Percentiles rank a stretch among this genome's conserved stretches.
Evolutionary conservation across 1,284 basidiomycete genomes (phyloP).

Genomic region (Cutaneotrichosporon sp.): DNA sequence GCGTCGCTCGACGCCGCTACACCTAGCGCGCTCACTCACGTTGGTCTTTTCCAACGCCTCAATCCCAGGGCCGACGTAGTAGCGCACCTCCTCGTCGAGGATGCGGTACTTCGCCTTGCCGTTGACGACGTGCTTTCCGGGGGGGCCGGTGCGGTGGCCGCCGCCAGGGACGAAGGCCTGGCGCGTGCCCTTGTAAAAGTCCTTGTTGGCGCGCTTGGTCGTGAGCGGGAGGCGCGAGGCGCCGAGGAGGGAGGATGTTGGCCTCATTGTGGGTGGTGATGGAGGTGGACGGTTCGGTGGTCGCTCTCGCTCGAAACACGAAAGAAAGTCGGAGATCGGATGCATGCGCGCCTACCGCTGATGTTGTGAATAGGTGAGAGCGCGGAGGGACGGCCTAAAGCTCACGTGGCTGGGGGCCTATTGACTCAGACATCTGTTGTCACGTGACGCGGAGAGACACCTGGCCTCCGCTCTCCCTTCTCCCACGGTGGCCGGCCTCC

Average conservation of each 20-base stretch:
- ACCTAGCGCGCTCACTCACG: slow-evolving; percentile 22
- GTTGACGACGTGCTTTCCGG: slow-evolving; percentile 73
- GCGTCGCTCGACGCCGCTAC: too few relatives aligned
- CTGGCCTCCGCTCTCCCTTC: too few relatives aligned
- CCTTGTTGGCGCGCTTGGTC: slow-evolving; percentile 83
- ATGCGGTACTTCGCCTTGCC: slow-evolving; percentile 76
- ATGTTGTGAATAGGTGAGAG: too few relatives aligned
- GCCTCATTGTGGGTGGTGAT: slow-evolving; percentile 45
- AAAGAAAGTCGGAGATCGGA: neutral
- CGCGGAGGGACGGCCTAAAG: too few relatives aligned
- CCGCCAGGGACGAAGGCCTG: slow-evolving; percentile 69
- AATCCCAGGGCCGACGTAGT: slow-evolving; percentile 72
- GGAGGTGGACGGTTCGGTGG: too few relatives aligned
- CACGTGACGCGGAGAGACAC: too few relatives aligned
- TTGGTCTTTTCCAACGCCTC: slow-evolving; percentile 15
- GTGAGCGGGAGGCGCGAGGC: slow-evolving; percentile 78
- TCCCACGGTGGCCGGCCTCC: too few relatives aligned
- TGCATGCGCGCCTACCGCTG: neutral
- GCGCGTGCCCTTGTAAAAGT: slow-evolving; percentile 88
- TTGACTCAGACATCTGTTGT: too few relatives aligned
- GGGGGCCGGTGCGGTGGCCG: slow-evolving; percentile 81
- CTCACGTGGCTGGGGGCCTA: too few relatives aligned
- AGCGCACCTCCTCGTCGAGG: slow-evolving; percentile 75
- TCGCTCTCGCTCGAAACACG: neutral
- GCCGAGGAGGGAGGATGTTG: slow-evolving; percentile 43